Evolutionary conservation across 768 basidiomycete genomes (phyloP).

Genomic region (Coprinopsis strossmayeri): DNA sequence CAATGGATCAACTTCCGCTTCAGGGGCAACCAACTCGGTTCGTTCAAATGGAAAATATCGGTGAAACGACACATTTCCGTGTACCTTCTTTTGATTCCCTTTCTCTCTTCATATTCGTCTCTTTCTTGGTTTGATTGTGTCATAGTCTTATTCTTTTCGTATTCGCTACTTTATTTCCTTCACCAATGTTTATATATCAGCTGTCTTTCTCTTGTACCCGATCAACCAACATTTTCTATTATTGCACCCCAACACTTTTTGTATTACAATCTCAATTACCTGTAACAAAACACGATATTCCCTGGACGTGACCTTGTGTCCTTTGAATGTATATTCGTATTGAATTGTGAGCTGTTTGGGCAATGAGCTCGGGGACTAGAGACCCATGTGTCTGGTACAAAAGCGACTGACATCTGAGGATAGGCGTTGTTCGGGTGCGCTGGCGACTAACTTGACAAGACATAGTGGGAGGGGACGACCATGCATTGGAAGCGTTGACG

Average conservation of each 20-base stretch:
- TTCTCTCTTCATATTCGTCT: conserved; percentile 13
- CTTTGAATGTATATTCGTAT: too few species aligned
- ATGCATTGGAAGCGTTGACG: too few species aligned
- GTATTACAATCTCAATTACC: background rate
- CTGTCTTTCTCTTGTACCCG: background rate
- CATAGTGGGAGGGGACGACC: too few species aligned
- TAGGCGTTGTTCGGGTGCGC: too few species aligned
- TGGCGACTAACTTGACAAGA: too few species aligned
- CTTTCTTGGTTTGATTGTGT: conserved; percentile 4
- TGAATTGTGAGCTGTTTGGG: too few species aligned
- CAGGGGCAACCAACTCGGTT: conserved; percentile 27
- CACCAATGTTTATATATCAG: background rate
- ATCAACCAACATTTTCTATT: background rate
- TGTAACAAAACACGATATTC: background rate
- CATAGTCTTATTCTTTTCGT: conserved; percentile 9
- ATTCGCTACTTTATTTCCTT: background rate
- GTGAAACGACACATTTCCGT: conserved; percentile 27
- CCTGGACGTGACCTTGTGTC: too few species aligned
- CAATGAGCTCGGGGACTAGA: too few species aligned
- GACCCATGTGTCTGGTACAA: too few species aligned
- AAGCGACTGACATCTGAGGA: too few species aligned
- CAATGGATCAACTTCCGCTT: conserved; percentile 38
- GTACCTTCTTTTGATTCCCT: conserved; percentile 17
- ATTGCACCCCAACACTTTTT: background rate
- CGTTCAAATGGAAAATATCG: conserved; percentile 61